These are phyloP conservation scores for Ophiocordyceps camponoti-floridani DNA, from an alignment of 2,329 filamentous ascomycete species.

Conservation along the genomic window DNA sequence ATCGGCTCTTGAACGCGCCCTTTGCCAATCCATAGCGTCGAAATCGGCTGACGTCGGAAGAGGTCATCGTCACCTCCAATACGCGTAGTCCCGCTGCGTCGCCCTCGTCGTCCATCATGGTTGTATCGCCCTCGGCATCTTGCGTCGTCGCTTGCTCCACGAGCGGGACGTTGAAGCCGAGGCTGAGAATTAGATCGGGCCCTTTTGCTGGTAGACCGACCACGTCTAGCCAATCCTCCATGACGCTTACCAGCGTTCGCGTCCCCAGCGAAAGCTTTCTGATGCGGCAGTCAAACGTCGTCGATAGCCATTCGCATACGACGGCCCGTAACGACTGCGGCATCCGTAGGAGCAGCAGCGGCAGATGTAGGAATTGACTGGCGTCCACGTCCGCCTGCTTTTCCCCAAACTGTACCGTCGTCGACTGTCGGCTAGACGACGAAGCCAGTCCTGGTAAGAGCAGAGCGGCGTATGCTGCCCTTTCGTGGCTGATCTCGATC, in stretches of 20 bases:
- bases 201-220: slow-evolving; percentile 16
- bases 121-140: not conserved
- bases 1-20: slow-evolving; percentile 4
- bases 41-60: slow-evolving; percentile 28
- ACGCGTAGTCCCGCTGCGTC: slow-evolving; percentile 14
- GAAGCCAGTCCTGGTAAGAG: slow-evolving; percentile 22
- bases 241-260: slow-evolving; percentile 26
- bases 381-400: slow-evolving; percentile 4
- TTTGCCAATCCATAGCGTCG: slow-evolving; percentile 17
- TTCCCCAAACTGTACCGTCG: not conserved
- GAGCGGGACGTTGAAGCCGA: slow-evolving; percentile 29
- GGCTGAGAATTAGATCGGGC: slow-evolving; percentile 28
- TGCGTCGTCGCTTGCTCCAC: not conserved
- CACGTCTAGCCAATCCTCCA: slow-evolving; percentile 31
- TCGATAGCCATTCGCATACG: slow-evolving; percentile 31
- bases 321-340: slow-evolving; percentile 30
- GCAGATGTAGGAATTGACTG: slow-evolving; percentile 25
- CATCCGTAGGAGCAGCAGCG: slow-evolving; percentile 37
- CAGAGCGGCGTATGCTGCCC: slow-evolving; percentile 29
- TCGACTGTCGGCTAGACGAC: slow-evolving; percentile 1
- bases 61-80: slow-evolving; percentile 33
- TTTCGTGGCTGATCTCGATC: slow-evolving; percentile 34
- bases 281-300: slow-evolving; percentile 38
- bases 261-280: slow-evolving; percentile 30
- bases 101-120: slow-evolving; percentile 4